These are phyloP conservation scores for Dactylellina cionopaga DNA, from an alignment of 2,329 filamentous ascomycete species.

Conservation along the genomic window DNA sequence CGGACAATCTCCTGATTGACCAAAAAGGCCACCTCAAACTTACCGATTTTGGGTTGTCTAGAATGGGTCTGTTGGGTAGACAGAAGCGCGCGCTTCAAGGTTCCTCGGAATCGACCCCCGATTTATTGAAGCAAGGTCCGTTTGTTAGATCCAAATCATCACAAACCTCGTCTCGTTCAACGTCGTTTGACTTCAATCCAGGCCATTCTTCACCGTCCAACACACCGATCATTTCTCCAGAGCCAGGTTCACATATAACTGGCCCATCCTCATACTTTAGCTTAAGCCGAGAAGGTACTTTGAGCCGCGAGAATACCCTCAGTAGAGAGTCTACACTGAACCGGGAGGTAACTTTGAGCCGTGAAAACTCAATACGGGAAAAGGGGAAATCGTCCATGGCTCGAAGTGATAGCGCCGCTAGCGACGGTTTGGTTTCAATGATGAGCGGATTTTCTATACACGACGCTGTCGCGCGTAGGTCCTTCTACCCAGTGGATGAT, in stretches of 20 bases:
- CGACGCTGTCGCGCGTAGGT: conserved; percentile 65
- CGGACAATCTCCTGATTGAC: conserved; percentile 96
- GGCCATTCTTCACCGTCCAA: conserved; percentile 79
- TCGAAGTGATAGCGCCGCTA: conserved; percentile 91
- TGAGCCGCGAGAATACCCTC: conserved; percentile 67
- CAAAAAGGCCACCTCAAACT: conserved; percentile 95
- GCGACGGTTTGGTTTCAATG: conserved; percentile 83
- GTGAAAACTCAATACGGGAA: conserved; percentile 50
- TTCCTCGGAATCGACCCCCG: conserved; percentile 83
- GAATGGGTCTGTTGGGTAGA: conserved; percentile 95
- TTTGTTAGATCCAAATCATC: conserved; percentile 88
- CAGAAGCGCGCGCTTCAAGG: conserved; percentile 90
- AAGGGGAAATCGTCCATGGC: conserved; percentile 72
- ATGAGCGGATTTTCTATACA: conserved; percentile 80
- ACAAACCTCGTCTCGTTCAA: conserved; percentile 87
- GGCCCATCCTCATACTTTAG: conserved; percentile 94
- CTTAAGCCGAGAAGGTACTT: conserved; percentile 70
- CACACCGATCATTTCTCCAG: conserved; percentile 88
- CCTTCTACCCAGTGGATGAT: conserved; percentile 75
- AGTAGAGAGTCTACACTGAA: conserved; percentile 65
- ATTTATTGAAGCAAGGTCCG: conserved; percentile 89
- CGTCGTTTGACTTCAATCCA: conserved; percentile 86
- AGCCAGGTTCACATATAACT: conserved; percentile 71
- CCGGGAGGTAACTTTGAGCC: conserved; percentile 66
- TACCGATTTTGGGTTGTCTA: conserved; percentile 95